Base-by-base conservation (phyloP, 176 grass and related monocot genomes). In the Phoenix dactylifera region DNA sequence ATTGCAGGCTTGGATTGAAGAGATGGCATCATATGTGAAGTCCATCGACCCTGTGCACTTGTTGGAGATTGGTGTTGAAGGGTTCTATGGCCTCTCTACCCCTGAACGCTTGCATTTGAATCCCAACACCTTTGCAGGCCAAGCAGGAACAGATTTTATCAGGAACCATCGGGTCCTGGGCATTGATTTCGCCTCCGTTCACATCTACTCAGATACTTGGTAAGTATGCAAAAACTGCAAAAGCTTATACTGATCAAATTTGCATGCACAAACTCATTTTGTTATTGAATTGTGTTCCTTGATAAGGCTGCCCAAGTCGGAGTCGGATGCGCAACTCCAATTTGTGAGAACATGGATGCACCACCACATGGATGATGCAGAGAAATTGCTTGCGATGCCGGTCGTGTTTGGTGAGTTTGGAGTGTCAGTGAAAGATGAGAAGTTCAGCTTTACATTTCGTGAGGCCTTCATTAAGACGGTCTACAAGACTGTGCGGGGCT, bases 201-300 rank as follows among this genome's bases (percentile, higher is more conserved):
- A 97, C 60, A 71, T 96, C 66, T 97, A 88, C 65, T 84, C 87
- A 16, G 87, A 91, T 73, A 80, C 20, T 76, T 97, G 87, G 78
- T 85, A 50, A 23, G 65, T 72, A 15, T 23, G 50, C 61, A 68
- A 52, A 59, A 22, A 22, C 18, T 26, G 57, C 3, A 5, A 26
- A 16, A 24, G 57, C 3, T 59, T 9, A 25, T 65, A 52, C 5
- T 10, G 10, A 44, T 44, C 35, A 44, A 44, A 44, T 44, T 44
- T 44, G 35, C 10, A 12, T 12, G 6, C 10, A 44, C 6, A 12
- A 44, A 44, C 35, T 44, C 9, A 44, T 44, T 44, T 44, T 44
- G 10, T 12, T 39, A 55, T 60, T 53, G 49, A 35, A 24, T 57
- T 60, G 20, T 22, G 29, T 80, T 55, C 3, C 51, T 66, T 76